These are phyloP conservation scores for Leishmania turanica DNA, from an alignment of 208 protist species.

Conservation along the genomic window DNA sequence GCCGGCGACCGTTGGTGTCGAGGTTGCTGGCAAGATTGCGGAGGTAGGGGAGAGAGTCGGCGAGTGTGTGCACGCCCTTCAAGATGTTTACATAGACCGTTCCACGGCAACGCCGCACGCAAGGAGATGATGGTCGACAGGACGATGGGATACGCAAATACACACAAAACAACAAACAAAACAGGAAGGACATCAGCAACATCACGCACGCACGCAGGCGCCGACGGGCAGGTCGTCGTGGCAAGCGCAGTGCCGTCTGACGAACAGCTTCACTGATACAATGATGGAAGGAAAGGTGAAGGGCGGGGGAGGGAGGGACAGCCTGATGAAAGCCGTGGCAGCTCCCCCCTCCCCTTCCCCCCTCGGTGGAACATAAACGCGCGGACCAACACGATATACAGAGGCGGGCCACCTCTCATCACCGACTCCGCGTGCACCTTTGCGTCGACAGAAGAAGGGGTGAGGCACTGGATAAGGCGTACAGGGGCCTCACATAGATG, in stretches of 20 bases:
- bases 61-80: neutral
- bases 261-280: neutral
- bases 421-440: too few relatives aligned
- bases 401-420: neutral
- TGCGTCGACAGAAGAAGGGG: too few relatives aligned
- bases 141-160: neutral
- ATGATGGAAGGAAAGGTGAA: neutral
- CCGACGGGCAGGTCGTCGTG: neutral
- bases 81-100: neutral
- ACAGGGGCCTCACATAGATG: neutral
- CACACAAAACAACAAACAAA: neutral
- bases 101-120: neutral
- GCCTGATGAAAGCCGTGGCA: neutral
- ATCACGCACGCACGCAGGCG: neutral
- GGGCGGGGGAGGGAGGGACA: neutral
- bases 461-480: neutral
- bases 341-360: neutral
- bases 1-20: neutral
- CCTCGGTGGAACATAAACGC: neutral
- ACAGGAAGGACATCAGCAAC: neutral
- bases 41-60: neutral
- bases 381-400: neutral
- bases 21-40: neutral
- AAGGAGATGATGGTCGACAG: neutral
- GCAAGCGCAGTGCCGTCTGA: neutral